phyloP scores from a whole-genome alignment of 2,329 filamentous ascomycete genomes.

The Laburnicola sp. region DNA sequence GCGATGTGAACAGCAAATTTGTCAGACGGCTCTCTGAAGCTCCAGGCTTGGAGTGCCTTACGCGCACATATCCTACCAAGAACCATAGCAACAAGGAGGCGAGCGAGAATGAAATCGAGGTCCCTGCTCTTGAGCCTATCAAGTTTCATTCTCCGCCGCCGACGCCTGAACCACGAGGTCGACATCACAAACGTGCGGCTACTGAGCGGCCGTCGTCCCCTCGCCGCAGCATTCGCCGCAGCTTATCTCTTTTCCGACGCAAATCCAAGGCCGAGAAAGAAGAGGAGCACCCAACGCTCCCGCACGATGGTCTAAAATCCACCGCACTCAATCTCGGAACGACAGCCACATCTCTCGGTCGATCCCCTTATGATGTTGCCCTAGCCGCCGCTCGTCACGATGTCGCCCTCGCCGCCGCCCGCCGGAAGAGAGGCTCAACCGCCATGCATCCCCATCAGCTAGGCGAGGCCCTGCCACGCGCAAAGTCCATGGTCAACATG shows the following conservation, averaged over 20 bases:
- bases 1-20: slow-evolving; percentile 41
- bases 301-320: slow-evolving; percentile 24
- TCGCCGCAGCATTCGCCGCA: slow-evolving; percentile 26
- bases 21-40: slow-evolving; percentile 39
- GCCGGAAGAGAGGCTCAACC: slow-evolving; percentile 21
- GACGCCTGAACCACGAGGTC: slow-evolving; percentile 12
- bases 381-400: slow-evolving; percentile 29
- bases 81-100: slow-evolving; percentile 25
- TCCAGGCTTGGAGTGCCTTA: slow-evolving; percentile 44
- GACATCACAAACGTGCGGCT: slow-evolving; percentile 16
- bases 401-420: too few species aligned
- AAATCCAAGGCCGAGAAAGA: slow-evolving; percentile 32
- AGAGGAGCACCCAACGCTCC: slow-evolving; percentile 19
- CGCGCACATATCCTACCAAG: slow-evolving; percentile 39
- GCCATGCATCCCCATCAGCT: slow-evolving; percentile 44
- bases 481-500: slow-evolving; percentile 41
- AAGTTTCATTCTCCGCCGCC: slow-evolving; percentile 18
- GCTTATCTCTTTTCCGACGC: slow-evolving; percentile 36
- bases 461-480: slow-evolving; percentile 29
- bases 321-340: slow-evolving; percentile 47
- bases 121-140: slow-evolving; percentile 8
- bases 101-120: slow-evolving; percentile 5
- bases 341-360: slow-evolving; percentile 47
- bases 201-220: slow-evolving; percentile 29
- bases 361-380: slow-evolving; percentile 51